Conservation (phyloP, 2,329 filamentous ascomycete species). For the Hymenoscyphus infarciens region DNA sequence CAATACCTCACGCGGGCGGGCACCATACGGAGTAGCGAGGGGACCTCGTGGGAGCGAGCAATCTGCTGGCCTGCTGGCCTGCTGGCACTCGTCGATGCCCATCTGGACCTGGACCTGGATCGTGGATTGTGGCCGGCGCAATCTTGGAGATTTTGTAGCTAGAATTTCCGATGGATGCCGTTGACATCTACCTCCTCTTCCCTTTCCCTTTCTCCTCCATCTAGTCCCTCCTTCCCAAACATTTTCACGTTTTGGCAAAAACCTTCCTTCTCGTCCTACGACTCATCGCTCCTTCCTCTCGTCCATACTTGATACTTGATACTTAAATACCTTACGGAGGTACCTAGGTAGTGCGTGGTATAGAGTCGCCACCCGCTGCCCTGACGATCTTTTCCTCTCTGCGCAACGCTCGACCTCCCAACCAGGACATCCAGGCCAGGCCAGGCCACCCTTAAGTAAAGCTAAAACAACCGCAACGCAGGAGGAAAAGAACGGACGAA, state of each 20-base stretch:
- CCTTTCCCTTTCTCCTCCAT: not conserved
- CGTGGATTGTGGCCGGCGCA: not conserved
- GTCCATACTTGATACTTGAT: no score
- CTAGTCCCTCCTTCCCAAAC: not conserved
- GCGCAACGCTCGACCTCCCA: not conserved
- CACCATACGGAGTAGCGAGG: no score
- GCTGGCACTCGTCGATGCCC: not conserved
- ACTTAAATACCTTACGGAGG: not conserved
- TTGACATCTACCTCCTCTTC: no score
- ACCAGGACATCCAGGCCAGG: not conserved
- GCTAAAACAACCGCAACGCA: not conserved
- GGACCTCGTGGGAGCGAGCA: not conserved
- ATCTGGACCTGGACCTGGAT: not conserved
- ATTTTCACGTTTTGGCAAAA: not conserved
- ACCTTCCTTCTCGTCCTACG: no score
- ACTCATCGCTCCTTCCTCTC: no score
- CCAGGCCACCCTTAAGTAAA: not conserved
- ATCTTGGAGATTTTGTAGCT: not conserved
- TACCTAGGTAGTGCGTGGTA: no score
- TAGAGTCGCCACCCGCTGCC: not conserved
- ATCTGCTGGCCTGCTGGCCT: no score
- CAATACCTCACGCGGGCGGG: no score
- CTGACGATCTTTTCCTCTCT: constrained; percentile 1
- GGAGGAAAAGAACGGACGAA: not conserved
- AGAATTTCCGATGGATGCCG: no score